Base-by-base conservation (phyloP, 1,139 yeast species). In the Geotrichum macrosporum region DNA sequence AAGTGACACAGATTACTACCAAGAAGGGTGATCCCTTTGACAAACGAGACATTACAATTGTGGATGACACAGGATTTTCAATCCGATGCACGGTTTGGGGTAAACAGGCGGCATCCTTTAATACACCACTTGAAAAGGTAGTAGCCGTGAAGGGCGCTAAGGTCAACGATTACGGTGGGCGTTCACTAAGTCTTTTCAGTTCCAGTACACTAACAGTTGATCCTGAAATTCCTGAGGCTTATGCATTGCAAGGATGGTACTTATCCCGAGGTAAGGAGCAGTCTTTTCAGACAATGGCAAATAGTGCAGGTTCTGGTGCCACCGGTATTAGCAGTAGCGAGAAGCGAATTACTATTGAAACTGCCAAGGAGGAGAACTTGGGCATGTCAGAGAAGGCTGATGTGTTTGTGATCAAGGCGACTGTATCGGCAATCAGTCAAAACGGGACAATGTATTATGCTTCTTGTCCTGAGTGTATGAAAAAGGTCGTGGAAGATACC, bases 161-260 rank as follows among this genome's bases (percentile, higher is more conserved):
- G 63, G 85, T 92, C 35, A 80, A 83, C 50, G 97, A 92, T 62
- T 94, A 86, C 65, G 82, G 83, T 50, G 97, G 97, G 31, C 80
- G 92, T 61, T 77, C 87, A 15, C 73, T 94, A 56, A 83, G 95
- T 2, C 76, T 88, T 65, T 79, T 92, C 18, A 87, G 82, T 54
- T 75, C 87, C 10, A 89, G 96, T 26, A 75, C 86, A 2, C 69
- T 92, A 56, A 65, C 80, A 38, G 74, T 84, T 12, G 85, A 86
- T 57, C 98, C 98, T 1, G 96, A 89, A 61, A 77, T 85, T 18
- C 82, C 86, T 15, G 96, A 88, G 64, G 92, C 96, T 5, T 87
- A 80, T 64, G 75, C 78, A 47, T 75, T 94, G 57, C 86, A 87
- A 65, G 97, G 98, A 4, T 94, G 99, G 99, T 94, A 80, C 61